Evolutionary conservation across 176 grass and related monocot genomes (phyloP).

Genomic region (Puya raimondii): DNA sequence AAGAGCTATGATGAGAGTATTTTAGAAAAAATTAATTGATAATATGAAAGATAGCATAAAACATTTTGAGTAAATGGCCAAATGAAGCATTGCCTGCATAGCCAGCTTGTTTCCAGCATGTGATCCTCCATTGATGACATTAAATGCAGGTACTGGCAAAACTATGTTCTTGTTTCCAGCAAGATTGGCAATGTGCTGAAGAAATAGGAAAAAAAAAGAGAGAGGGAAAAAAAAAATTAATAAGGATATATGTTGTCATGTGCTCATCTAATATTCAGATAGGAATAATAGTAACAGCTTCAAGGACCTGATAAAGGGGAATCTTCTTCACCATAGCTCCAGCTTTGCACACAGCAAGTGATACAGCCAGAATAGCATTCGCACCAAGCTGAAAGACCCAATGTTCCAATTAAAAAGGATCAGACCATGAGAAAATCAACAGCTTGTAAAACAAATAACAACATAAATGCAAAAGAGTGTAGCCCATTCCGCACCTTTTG

Average conservation of each 20-base stretch:
- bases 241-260: too few species aligned
- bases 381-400: slow-evolving; percentile 64
- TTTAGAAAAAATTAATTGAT: not conserved
- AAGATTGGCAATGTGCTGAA: slow-evolving; percentile 89
- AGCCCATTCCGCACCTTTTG: slow-evolving; percentile 46
- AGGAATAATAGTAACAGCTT: not conserved
- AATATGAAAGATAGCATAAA: not conserved
- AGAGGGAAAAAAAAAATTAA: not conserved
- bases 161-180: slow-evolving; percentile 83
- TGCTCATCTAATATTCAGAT: not conserved
- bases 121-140: slow-evolving; percentile 91
- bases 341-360: slow-evolving; percentile 87
- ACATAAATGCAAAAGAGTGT: not conserved
- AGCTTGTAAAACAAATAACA: not conserved
- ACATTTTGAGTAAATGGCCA: not conserved
- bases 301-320: slow-evolving; percentile 55
- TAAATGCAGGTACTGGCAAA: slow-evolving; percentile 87
- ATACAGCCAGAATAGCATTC: slow-evolving; percentile 82
- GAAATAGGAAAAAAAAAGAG: not conserved
- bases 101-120: slow-evolving; percentile 99
- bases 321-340: slow-evolving; percentile 72
- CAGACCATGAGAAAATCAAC: not conserved
- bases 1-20: slow-evolving; percentile 2
- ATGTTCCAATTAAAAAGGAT: not conserved
- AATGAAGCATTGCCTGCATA: slow-evolving; percentile 53